Conservation (phyloP, 139 green algal genomes). For the Bryopsis sp. region DNA sequence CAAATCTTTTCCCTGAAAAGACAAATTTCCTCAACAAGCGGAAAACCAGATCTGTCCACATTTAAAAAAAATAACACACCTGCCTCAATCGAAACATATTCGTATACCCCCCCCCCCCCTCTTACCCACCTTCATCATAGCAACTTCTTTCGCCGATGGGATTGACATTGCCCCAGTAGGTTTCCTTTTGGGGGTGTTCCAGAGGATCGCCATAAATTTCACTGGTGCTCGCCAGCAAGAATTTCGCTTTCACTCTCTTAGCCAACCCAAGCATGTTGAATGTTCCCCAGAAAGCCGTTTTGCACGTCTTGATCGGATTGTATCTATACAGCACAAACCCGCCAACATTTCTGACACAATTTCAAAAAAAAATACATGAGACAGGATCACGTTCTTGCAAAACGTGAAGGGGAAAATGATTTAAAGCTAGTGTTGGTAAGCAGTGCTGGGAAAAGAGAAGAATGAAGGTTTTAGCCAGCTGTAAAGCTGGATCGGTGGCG, state of each 20-base stretch:
- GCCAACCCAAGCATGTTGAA: slow-evolving; percentile 98
- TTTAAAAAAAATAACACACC: no score
- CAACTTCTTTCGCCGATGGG: slow-evolving; percentile 93
- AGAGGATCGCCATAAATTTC: slow-evolving; percentile 98
- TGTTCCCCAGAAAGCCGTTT: slow-evolving; percentile 82
- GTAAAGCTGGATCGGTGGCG: no score
- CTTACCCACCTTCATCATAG: slow-evolving; percentile 89
- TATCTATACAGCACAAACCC: slow-evolving; percentile 41
- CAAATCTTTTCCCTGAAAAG: slow-evolving; percentile 93
- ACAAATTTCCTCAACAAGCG: no score
- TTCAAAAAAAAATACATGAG: not conserved
- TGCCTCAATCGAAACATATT: no score
- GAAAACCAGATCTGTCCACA: no score
- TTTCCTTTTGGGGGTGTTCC: slow-evolving; percentile 94
- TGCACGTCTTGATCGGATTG: slow-evolving; percentile 88
- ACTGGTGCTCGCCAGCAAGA: slow-evolving; percentile 86
- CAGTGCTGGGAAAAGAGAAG: not conserved
- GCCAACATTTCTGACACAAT: not conserved
- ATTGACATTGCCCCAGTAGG: slow-evolving; percentile 99
- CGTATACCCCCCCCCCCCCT: no score
- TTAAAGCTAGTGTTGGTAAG: not conserved
- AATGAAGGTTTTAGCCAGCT: not conserved
- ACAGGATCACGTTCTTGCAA: not conserved
- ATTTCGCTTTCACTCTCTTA: slow-evolving; percentile 84
- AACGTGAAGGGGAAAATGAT: not conserved